Conservation (phyloP, 2,329 filamentous ascomycete species). For the Phoma sp. region DNA sequence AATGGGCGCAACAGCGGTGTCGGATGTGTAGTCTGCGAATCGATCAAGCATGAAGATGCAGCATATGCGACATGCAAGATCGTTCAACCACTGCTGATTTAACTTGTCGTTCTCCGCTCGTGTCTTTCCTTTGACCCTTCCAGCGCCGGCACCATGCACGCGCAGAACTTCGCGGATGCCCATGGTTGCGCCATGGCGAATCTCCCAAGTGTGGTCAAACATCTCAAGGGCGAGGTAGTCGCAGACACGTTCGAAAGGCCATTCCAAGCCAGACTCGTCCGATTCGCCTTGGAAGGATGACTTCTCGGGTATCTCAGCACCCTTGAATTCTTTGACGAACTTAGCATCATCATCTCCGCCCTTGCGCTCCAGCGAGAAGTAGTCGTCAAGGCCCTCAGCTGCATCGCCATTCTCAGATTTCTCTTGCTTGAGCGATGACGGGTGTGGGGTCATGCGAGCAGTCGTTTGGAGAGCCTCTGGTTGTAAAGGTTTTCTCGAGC, state of each 20-base stretch:
- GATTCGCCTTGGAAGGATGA: constrained; percentile 82
- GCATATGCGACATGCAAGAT: constrained; percentile 91
- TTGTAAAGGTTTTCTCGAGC: constrained; percentile 68
- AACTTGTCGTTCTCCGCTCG: constrained; percentile 77
- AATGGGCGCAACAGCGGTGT: constrained; percentile 95
- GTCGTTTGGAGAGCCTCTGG: constrained; percentile 63
- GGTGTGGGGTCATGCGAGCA: constrained; percentile 56
- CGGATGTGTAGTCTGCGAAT: constrained; percentile 97
- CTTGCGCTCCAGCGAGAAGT: constrained; percentile 85
- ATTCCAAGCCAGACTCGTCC: constrained; percentile 79
- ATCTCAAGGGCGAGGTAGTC: constrained; percentile 93
- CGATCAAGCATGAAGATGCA: constrained; percentile 97
- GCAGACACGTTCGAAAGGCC: constrained; percentile 93
- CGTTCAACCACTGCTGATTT: constrained; percentile 89
- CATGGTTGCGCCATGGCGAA: constrained; percentile 94
- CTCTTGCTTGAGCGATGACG: constrained; percentile 64
- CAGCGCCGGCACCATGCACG: constrained; percentile 89
- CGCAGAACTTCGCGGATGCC: constrained; percentile 89
- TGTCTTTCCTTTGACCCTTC: constrained; percentile 74
- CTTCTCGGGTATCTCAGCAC: constrained; percentile 79
- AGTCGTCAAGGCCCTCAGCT: constrained; percentile 64
- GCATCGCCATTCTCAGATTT: constrained; percentile 68
- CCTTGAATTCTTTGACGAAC: constrained; percentile 95
- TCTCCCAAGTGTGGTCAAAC: constrained; percentile 94
- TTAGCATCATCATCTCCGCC: constrained; percentile 89